These are phyloP conservation scores for Berkeleyomyces rouxiae DNA, from an alignment of 2,329 filamentous ascomycete species.

Conservation along the genomic window DNA sequence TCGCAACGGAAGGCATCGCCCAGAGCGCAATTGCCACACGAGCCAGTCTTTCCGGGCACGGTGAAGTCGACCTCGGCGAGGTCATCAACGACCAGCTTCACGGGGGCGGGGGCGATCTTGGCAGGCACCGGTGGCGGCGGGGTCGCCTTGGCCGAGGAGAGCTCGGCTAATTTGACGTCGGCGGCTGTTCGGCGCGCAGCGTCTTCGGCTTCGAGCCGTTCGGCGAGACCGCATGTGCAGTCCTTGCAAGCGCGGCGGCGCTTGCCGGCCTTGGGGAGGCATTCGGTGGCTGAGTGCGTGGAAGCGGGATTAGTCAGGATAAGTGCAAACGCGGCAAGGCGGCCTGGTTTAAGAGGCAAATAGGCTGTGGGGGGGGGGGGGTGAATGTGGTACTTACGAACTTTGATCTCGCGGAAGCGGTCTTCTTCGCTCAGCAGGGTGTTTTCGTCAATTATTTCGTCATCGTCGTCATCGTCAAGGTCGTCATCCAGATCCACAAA, in stretches of 20 bases:
- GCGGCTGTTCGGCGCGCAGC: slow-evolving; percentile 51
- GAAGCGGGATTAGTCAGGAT: slow-evolving; percentile 17
- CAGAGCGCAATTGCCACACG: slow-evolving; percentile 83
- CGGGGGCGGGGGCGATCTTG: slow-evolving; percentile 22
- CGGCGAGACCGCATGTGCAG: slow-evolving; percentile 84
- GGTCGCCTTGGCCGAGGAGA: not conserved
- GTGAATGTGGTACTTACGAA: slow-evolving; percentile 44
- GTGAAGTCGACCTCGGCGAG: slow-evolving; percentile 89
- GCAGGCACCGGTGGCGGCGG: not conserved
- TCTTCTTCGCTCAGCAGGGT: slow-evolving; percentile 74
- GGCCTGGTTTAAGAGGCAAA: slow-evolving; percentile 16
- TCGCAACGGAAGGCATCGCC: slow-evolving; percentile 76
- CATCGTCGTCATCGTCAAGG: slow-evolving; percentile 45
- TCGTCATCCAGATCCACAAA: slow-evolving; percentile 48
- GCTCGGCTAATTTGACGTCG: slow-evolving; percentile 39
- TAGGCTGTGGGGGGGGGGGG: not conserved
- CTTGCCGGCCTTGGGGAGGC: slow-evolving; percentile 73
- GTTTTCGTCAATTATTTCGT: slow-evolving; percentile 85
- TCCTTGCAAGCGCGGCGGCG: slow-evolving; percentile 92
- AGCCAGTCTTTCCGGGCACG: slow-evolving; percentile 89
- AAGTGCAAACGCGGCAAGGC: not conserved
- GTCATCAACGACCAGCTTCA: slow-evolving; percentile 58
- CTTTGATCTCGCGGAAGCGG: slow-evolving; percentile 55
- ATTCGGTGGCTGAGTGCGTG: slow-evolving; percentile 49
- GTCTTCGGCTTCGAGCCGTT: slow-evolving; percentile 77